phyloP scores from a whole-genome alignment of 352 stramenopile genomes.

The Globisporangium viniferum region DNA sequence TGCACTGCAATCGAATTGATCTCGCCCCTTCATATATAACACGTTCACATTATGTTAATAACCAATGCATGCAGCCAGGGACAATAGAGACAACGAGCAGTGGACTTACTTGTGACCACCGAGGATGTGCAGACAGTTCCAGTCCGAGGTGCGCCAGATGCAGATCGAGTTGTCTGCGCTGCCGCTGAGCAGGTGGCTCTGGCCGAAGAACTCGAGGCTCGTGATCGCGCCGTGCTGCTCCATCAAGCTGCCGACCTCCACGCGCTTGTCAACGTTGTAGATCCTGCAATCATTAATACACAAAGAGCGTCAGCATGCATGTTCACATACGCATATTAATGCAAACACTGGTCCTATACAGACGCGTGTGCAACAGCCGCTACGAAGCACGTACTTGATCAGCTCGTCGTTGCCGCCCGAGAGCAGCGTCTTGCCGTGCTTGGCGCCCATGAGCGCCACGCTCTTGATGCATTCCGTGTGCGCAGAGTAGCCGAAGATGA shows the following conservation, averaged over 20 bases:
- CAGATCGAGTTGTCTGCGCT: slow-evolving; percentile 88
- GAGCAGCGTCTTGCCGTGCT: slow-evolving; percentile 79
- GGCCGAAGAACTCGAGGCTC: slow-evolving; percentile 82
- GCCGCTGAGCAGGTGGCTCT: slow-evolving; percentile 85
- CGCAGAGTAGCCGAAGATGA: slow-evolving; percentile 81
- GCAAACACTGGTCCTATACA: too few species aligned
- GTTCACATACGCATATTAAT: neutral
- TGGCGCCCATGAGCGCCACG: slow-evolving; percentile 73
- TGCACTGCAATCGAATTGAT: slow-evolving; percentile 86
- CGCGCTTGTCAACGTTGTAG: slow-evolving; percentile 86
- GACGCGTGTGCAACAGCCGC: neutral
- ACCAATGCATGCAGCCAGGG: neutral
- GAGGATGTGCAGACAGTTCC: slow-evolving; percentile 88
- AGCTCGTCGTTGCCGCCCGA: slow-evolving; percentile 83
- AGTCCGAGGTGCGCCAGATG: slow-evolving; percentile 88
- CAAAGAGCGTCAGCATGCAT: neutral
- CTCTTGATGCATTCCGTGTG: slow-evolving; percentile 87
- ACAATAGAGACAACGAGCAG: neutral
- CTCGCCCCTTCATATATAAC: slow-evolving; percentile 38
- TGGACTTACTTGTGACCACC: slow-evolving; percentile 74
- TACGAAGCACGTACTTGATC: slow-evolving; percentile 65
- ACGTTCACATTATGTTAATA: neutral
- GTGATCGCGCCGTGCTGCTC: slow-evolving; percentile 85
- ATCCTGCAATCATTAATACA: slow-evolving; percentile 40
- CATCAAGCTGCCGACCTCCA: slow-evolving; percentile 85